Conservation (phyloP, 2,329 filamentous ascomycete genomes). For the Penicillium sclerotigenum region DNA sequence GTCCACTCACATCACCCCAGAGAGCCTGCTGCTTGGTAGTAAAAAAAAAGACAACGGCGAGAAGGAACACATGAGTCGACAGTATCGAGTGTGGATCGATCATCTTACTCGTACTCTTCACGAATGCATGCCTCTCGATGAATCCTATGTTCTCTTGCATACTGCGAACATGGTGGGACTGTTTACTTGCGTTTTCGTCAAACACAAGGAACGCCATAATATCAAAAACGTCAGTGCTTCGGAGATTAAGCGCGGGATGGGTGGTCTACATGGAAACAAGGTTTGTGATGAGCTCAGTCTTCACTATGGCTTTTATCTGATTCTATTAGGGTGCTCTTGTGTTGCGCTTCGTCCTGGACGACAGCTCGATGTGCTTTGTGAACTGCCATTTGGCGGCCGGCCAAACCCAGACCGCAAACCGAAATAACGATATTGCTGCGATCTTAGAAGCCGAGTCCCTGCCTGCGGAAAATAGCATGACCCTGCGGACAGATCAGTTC, state of each 20-base stretch:
- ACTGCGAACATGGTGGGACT: constrained; percentile 87
- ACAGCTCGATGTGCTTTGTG: constrained; percentile 91
- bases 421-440: constrained; percentile 86
- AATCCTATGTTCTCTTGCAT: constrained; percentile 81
- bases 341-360: constrained; percentile 88
- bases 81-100: constrained; percentile 95
- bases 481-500: constrained; percentile 70
- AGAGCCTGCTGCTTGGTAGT: constrained; percentile 75
- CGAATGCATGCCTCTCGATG: constrained; percentile 72
- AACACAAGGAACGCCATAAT: constrained; percentile 69
- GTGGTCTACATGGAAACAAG: constrained; percentile 93
- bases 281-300: constrained; percentile 30
- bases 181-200: constrained; percentile 95
- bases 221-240: constrained; percentile 74
- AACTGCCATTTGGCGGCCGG: constrained; percentile 97
- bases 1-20: constrained; percentile 40
- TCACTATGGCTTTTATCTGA: constrained; percentile 7
- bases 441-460: constrained; percentile 79
- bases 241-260: constrained; percentile 94
- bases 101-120: constrained; percentile 79
- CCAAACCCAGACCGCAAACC: constrained; percentile 81
- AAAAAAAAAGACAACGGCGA: constrained; percentile 78
- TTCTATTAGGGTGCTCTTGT: constrained; percentile 68
- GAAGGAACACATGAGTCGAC: constrained; percentile 89
- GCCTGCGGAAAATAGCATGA: constrained; percentile 66